Evolutionary conservation across 495 filamentous ascomycete species (phyloP).

Genomic region (Penicillium arizonense): DNA sequence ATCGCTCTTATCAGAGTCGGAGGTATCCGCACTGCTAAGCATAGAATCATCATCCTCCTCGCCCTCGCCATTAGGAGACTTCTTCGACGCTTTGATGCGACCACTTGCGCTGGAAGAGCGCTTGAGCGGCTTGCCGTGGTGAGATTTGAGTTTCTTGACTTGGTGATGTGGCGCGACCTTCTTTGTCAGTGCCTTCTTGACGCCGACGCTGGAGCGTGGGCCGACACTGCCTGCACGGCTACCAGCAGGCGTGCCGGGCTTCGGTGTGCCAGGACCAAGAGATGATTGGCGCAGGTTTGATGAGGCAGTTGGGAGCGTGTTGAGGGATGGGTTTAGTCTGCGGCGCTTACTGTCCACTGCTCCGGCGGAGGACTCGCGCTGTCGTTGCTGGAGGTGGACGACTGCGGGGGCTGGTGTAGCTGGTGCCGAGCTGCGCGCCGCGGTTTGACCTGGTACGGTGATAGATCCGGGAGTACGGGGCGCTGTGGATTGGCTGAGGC

Average conservation of each 20-base stretch:
- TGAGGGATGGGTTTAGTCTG: conserved; percentile 63
- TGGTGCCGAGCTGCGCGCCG: conserved; percentile 55
- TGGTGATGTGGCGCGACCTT: conserved; percentile 67
- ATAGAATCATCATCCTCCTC: conserved; percentile 65
- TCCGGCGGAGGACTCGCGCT: conserved; percentile 76
- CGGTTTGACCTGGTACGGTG: conserved; percentile 26
- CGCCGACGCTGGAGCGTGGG: conserved; percentile 46
- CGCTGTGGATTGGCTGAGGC: conserved; percentile 42
- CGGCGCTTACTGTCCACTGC: conserved; percentile 72
- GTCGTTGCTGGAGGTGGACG: conserved; percentile 56
- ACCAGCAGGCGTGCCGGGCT: conserved; percentile 62
- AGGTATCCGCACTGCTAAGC: conserved; percentile 50
- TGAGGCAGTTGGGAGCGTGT: conserved; percentile 63
- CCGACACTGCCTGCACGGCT: conserved; percentile 72
- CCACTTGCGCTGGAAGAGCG: conserved; percentile 45
- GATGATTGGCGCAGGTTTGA: conserved; percentile 81
- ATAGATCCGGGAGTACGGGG: conserved; percentile 21
- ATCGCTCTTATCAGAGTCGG: conserved; percentile 47
- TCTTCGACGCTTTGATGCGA: conserved; percentile 50
- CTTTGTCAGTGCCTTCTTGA: conserved; percentile 57
- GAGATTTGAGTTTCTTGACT: conserved; percentile 51
- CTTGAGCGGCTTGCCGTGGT: conserved; percentile 54
- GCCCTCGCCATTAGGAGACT: conserved; percentile 60
- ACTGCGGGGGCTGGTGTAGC: conserved; percentile 62
- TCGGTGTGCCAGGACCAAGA: conserved; percentile 83